Base-by-base conservation (phyloP, 2,329 filamentous ascomycete species). In the Daldinia sp. region DNA sequence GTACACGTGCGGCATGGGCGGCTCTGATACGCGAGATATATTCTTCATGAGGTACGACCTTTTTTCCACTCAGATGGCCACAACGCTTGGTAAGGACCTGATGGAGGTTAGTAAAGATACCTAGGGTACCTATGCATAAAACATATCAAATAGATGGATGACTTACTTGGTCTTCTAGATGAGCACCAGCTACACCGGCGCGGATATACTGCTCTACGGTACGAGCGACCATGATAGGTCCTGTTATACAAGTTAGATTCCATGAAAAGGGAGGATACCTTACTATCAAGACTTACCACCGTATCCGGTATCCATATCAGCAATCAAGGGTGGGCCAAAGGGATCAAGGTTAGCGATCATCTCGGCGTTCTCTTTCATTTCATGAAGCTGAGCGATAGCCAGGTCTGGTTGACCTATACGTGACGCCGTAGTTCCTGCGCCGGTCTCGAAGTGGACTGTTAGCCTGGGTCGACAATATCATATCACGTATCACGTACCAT, bases 1-100 rank as follows among this genome's bases (percentile, higher is more conserved):
- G 78, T 23, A 82, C 77, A 2, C 88, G 80, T 1, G 87, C 85
- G 6, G 82, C 78, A 12, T 79, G 80, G 0, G 88, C 88, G 0
- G 89, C 88, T 0, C 84, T 80, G 73, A 91, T 87, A 0, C 89
- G 82, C n/a, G 81, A 77, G n/a, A 83, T 75, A 71, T 83, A 90
- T 20, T 83, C 83, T 0, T 85, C 82, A 0, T 76, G 67, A 1
- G 79, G 74, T 7, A 91, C 89, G 12, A 91, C 79, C 63, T 87
- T 81, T 77, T 92, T 92, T 60, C 88, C 87, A 0, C 79, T 77
- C 0, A 92, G 81, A 74, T 92, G 89, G 0, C 89, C 89, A 75
- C 89, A 92, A 9, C 89, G 86, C 79, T 92, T 92, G 50, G 84
- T 86, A 48, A 85, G 80, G 18, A 90, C 82, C 79, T 91, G 39